Conservation (phyloP, 176 grass and related monocot genomes). For the Musa beccarii region DNA sequence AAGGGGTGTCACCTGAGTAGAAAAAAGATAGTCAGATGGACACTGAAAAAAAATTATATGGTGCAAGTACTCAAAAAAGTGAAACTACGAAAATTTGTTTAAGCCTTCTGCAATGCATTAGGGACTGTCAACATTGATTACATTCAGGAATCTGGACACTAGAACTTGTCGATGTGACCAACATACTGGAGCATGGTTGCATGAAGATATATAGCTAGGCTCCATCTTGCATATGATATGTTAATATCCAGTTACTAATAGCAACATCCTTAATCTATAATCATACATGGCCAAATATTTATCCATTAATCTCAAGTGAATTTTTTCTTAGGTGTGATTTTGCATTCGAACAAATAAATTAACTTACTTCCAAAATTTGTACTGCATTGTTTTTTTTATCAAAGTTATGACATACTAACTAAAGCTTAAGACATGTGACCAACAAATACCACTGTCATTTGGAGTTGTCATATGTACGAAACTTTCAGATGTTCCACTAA, state of each 20-base stretch:
- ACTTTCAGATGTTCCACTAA: neutral
- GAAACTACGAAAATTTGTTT: neutral
- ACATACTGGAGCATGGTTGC: no score
- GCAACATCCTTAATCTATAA: neutral
- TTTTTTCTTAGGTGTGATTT: neutral
- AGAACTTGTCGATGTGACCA: no score
- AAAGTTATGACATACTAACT: neutral
- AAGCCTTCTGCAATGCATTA: neutral
- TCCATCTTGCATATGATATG: neutral
- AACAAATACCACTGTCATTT: neutral
- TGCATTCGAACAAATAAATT: neutral
- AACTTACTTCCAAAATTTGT: neutral
- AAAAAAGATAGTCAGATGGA: neutral
- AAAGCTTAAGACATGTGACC: neutral
- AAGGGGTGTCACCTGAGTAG: conserved; percentile 37
- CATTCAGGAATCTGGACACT: neutral
- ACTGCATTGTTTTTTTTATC: neutral
- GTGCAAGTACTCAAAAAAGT: neutral
- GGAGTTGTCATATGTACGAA: neutral
- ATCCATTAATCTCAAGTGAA: neutral
- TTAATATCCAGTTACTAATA: neutral
- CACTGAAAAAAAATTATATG: neutral
- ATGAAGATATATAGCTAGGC: no score
- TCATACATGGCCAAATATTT: neutral
- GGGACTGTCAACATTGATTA: neutral